phyloP scores from a whole-genome alignment of 768 basidiomycete genomes.

The Tylopilus cervinicoccineus region DNA sequence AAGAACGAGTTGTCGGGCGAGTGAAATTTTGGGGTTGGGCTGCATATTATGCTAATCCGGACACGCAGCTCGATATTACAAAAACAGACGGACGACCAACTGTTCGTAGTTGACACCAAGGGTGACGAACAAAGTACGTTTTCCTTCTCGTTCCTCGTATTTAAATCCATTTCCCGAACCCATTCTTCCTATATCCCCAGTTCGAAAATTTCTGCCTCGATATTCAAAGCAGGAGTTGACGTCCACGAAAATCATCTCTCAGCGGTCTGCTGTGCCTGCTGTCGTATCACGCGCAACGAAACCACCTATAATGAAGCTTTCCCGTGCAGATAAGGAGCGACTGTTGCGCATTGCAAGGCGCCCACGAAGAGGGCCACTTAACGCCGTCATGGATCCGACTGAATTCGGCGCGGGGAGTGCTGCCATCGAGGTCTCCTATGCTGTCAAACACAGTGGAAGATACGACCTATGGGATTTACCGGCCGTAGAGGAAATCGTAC shows the following conservation, averaged over 20 bases:
- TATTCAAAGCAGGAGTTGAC: slow-evolving; percentile 53
- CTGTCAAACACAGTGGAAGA: slow-evolving; percentile 57
- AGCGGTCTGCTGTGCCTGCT: slow-evolving; percentile 87
- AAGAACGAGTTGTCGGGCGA: slow-evolving; percentile 79
- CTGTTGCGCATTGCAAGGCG: slow-evolving; percentile 75
- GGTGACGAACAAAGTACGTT: slow-evolving; percentile 69
- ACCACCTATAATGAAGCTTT: slow-evolving; percentile 38
- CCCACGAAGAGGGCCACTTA: slow-evolving; percentile 68
- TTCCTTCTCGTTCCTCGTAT: too few relatives aligned
- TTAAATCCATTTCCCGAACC: too few relatives aligned
- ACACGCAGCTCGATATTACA: slow-evolving; percentile 53
- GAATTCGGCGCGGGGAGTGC: slow-evolving; percentile 66
- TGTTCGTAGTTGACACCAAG: slow-evolving; percentile 77
- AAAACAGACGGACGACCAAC: slow-evolving; percentile 63
- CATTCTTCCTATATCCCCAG: slow-evolving; percentile 39
- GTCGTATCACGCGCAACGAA: slow-evolving; percentile 53
- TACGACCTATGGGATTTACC: slow-evolving; percentile 59
- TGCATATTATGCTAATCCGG: not conserved
- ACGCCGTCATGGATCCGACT: slow-evolving; percentile 62
- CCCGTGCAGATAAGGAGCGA: slow-evolving; percentile 67
- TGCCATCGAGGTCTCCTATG: slow-evolving; percentile 58
- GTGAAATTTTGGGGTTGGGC: slow-evolving; percentile 11
- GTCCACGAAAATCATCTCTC: slow-evolving; percentile 74
- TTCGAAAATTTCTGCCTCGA: slow-evolving; percentile 54
- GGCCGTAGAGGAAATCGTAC: slow-evolving; percentile 35